These are phyloP conservation scores for Diaporthe ampelina DNA, from an alignment of 2,329 filamentous ascomycete genomes.

Conservation along the genomic window DNA sequence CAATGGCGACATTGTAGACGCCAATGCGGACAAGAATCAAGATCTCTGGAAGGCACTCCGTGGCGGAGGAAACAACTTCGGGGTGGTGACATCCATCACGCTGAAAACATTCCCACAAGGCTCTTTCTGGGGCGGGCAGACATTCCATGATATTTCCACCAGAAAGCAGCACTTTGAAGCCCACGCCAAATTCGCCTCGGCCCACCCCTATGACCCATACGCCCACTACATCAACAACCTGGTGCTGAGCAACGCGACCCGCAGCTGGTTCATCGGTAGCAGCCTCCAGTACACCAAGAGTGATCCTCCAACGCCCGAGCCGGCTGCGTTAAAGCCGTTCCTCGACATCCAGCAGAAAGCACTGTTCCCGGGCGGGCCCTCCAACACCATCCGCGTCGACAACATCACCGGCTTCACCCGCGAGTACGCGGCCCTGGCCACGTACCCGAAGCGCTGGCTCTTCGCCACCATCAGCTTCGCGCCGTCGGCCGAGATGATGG, in stretches of 20 bases:
- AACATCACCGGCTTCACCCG: conserved; percentile 4
- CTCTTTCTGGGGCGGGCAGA: conserved; percentile 31
- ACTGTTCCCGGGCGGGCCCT: background rate
- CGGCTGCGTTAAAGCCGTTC: background rate
- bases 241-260: conserved; percentile 13
- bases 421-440: conserved; percentile 13
- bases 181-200: conserved; percentile 5
- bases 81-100: conserved; percentile 43
- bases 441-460: conserved; percentile 14
- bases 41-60: conserved; percentile 59
- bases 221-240: conserved; percentile 12
- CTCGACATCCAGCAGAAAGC: conserved; percentile 12
- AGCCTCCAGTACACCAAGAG: conserved; percentile 22
- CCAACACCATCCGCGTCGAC: conserved; percentile 15
- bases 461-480: conserved; percentile 17
- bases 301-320: background rate
- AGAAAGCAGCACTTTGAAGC: conserved; percentile 12
- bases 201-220: conserved; percentile 8
- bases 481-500: conserved; percentile 10
- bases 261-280: conserved; percentile 10
- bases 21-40: conserved; percentile 50
- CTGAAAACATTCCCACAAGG: conserved; percentile 41
- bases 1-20: conserved; percentile 55
- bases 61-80: conserved; percentile 53
- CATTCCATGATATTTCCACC: conserved; percentile 33